phyloP scores from a whole-genome alignment of 2,329 filamentous ascomycete genomes.

The Aspergillus ruber region DNA sequence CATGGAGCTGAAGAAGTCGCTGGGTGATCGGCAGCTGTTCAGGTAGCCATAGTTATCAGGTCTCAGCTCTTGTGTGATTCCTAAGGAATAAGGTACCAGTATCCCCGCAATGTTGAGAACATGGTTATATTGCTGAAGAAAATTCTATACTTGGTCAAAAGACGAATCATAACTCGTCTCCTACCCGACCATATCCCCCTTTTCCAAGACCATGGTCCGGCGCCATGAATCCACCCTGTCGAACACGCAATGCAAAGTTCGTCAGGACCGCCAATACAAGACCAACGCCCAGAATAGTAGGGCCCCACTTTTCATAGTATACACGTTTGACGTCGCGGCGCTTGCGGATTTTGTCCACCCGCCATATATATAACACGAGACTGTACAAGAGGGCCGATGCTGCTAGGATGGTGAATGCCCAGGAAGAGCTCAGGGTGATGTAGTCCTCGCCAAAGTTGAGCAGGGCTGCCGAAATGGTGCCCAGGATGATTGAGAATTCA shows the following conservation, averaged over 20 bases:
- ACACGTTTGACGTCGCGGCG: conserved; percentile 66
- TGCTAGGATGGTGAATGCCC: conserved; percentile 76
- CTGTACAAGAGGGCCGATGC: conserved; percentile 74
- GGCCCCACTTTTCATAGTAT: conserved; percentile 87
- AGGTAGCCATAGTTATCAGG: too few species aligned
- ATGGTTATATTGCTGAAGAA: too few species aligned
- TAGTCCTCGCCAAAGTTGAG: conserved; percentile 67
- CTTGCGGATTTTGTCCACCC: conserved; percentile 76
- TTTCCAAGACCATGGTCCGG: conserved; percentile 6
- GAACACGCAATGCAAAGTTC: conserved; percentile 76
- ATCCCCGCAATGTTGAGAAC: too few species aligned
- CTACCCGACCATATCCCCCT: background rate
- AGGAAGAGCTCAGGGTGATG: conserved; percentile 62
- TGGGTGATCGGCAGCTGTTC: too few species aligned
- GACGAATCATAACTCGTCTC: background rate
- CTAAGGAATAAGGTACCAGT: too few species aligned
- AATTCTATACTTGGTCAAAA: background rate
- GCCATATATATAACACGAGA: conserved; percentile 77
- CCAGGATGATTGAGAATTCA: conserved; percentile 92
- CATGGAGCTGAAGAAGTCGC: too few species aligned
- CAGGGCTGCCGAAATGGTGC: conserved; percentile 74
- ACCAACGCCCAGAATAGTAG: conserved; percentile 66
- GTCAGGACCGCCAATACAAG: conserved; percentile 67
- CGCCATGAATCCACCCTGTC: conserved; percentile 37
- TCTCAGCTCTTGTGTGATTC: too few species aligned